Evolutionary conservation across 306 rosid species (phyloP).

Genomic region (Heteromeles arbutifolia): DNA sequence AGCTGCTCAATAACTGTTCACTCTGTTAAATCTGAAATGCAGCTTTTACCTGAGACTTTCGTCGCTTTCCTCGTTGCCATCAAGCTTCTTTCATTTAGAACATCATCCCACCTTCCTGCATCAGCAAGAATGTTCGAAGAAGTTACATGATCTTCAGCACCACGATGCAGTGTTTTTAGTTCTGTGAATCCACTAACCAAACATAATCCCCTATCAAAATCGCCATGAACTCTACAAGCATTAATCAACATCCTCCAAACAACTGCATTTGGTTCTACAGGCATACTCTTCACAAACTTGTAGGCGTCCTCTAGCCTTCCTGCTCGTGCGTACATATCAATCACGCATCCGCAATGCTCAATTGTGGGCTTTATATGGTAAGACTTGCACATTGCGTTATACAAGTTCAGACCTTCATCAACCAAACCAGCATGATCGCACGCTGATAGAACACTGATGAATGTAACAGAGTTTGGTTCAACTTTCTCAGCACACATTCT

Average conservation of each 20-base stretch:
- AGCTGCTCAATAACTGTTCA: not conserved
- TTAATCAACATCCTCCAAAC: slow-evolving; percentile 15
- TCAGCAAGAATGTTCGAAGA: slow-evolving; percentile 18
- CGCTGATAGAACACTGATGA: slow-evolving; percentile 10
- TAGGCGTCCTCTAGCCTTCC: slow-evolving; percentile 18
- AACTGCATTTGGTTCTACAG: slow-evolving; percentile 8
- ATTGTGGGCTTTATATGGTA: slow-evolving; percentile 6
- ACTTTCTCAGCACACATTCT: slow-evolving; percentile 15
- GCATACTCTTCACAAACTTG: slow-evolving; percentile 11
- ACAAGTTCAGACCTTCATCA: slow-evolving; percentile 15
- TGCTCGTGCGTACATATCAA: slow-evolving; percentile 16
- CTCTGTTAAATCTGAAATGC: not conserved
- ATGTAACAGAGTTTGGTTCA: slow-evolving; percentile 17
- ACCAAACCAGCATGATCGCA: slow-evolving; percentile 16
- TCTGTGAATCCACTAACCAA: not conserved
- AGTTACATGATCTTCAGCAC: slow-evolving; percentile 14
- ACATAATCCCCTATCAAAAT: slow-evolving; percentile 4
- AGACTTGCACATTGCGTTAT: not conserved
- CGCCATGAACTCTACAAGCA: slow-evolving; percentile 18
- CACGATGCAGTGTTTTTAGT: not conserved
- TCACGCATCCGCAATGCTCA: slow-evolving; percentile 18
- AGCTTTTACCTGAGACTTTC: slow-evolving; percentile 10
- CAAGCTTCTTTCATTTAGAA: slow-evolving; percentile 7
- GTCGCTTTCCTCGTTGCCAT: slow-evolving; percentile 2
- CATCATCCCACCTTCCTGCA: slow-evolving; percentile 23